These are phyloP conservation scores for Suillus luteus DNA, from an alignment of 768 basidiomycete genomes.

Conservation along the genomic window DNA sequence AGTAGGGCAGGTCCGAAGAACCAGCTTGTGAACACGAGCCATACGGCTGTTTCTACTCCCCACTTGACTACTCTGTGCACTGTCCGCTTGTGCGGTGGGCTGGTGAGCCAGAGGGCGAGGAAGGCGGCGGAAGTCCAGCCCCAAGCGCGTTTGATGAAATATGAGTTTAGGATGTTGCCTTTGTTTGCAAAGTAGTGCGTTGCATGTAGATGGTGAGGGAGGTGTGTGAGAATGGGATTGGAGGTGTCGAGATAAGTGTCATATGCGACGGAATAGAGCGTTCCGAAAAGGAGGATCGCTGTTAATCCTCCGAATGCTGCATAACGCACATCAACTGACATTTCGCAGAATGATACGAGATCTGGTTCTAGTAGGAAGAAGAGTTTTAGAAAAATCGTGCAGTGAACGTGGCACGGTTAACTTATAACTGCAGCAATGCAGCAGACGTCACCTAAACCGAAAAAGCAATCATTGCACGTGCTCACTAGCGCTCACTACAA, in stretches of 20 bases:
- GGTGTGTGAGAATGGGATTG: conserved; percentile 64
- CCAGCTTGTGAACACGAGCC: conserved; percentile 80
- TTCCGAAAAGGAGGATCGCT: conserved; percentile 57
- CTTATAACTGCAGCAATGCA: background rate
- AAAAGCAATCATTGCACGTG: background rate
- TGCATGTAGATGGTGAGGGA: conserved; percentile 65
- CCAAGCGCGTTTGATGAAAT: conserved; percentile 92
- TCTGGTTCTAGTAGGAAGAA: background rate
- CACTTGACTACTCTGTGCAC: conserved; percentile 52
- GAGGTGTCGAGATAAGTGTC: conserved; percentile 85
- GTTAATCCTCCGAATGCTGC: conserved; percentile 45
- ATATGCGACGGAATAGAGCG: conserved; percentile 62
- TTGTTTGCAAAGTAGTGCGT: conserved; percentile 81
- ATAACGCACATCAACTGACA: conserved; percentile 21
- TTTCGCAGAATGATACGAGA: background rate
- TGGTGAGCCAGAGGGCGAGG: conserved; percentile 57
- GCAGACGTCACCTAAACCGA: background rate
- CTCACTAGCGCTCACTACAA: background rate
- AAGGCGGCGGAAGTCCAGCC: conserved; percentile 82
- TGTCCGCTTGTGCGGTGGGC: conserved; percentile 47
- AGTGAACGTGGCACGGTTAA: background rate
- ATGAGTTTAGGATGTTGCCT: conserved; percentile 75
- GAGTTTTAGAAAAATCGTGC: background rate
- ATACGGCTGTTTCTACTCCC: conserved; percentile 59
- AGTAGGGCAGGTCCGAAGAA: conserved; percentile 85